Percentiles rank a stretch among this genome's conserved stretches.
These are phyloP conservation scores for Xylaria intraflava DNA, from an alignment of 495 filamentous ascomycete species.

Conservation along the genomic window DNA sequence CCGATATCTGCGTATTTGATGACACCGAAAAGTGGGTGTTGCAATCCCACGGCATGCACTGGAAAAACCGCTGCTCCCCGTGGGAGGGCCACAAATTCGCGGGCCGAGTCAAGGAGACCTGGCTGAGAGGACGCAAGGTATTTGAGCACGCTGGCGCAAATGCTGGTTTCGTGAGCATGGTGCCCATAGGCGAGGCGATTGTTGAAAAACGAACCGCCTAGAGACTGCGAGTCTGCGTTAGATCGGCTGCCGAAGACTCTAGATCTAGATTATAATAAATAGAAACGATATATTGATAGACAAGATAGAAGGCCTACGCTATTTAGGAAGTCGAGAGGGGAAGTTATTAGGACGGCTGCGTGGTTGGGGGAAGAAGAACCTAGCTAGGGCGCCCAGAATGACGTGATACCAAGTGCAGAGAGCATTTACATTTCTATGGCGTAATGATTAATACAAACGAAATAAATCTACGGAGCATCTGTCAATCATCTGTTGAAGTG, in stretches of 20 bases:
- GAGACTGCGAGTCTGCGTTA: neutral
- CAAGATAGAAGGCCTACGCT: neutral
- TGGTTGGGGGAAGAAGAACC: slow-evolving; percentile 1
- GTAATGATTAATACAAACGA: slow-evolving; percentile 12
- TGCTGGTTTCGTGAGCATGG: slow-evolving; percentile 32
- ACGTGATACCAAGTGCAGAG: slow-evolving; percentile 10
- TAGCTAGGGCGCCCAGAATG: slow-evolving; percentile 2
- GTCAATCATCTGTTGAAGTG: too few relatives aligned
- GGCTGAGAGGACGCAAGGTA: slow-evolving; percentile 72
- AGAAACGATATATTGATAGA: too few relatives aligned
- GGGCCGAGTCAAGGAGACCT: slow-evolving; percentile 83
- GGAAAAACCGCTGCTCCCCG: slow-evolving; percentile 89
- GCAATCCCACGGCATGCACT: slow-evolving; percentile 63
- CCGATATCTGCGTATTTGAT: slow-evolving; percentile 90
- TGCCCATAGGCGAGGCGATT: slow-evolving; percentile 38
- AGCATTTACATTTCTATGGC: slow-evolving; percentile 6
- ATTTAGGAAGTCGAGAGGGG: neutral
- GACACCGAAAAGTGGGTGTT: slow-evolving; percentile 72
- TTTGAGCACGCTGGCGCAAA: slow-evolving; percentile 48
- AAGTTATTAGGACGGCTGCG: neutral
- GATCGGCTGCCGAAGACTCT: neutral
- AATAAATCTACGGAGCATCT: neutral
- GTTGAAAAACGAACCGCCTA: slow-evolving; percentile 32
- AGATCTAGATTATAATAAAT: neutral
- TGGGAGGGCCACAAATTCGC: slow-evolving; percentile 79